A percentile compares a stretch with the other conserved stretches of the same genome.
Evolutionary conservation across 257 asterid species (phyloP).

Genomic region (Salvia splendens): DNA sequence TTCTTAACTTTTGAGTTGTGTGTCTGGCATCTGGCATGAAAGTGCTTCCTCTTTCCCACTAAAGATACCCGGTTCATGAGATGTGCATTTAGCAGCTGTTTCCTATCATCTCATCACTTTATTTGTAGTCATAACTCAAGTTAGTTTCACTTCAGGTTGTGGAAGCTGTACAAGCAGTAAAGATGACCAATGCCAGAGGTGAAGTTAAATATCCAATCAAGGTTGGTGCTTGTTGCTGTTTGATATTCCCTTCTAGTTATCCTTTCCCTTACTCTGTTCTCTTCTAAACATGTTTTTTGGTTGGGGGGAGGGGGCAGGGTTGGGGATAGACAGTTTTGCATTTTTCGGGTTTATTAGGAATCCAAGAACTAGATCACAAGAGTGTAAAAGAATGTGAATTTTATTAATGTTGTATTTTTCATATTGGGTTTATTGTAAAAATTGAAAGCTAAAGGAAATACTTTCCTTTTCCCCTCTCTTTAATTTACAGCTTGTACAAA

Average conservation of each 20-base stretch:
- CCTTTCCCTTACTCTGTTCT: neutral
- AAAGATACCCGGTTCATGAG: neutral
- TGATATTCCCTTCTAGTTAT: conserved; percentile 8
- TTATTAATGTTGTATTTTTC: neutral
- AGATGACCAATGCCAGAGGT: conserved; percentile 86
- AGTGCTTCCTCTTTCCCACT: conserved; percentile 21
- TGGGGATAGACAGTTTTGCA: neutral
- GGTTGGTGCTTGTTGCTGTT: conserved; percentile 47
- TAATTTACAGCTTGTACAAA: conserved; percentile 6
- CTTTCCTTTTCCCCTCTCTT: neutral
- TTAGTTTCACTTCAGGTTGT: conserved; percentile 50
- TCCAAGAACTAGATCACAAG: neutral
- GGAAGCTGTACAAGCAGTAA: conserved; percentile 83
- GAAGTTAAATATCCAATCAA: conserved; percentile 85
- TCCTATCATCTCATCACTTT: neutral
- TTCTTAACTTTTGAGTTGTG: neutral
- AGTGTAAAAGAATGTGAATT: neutral
- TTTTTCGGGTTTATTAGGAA: conserved; percentile 18
- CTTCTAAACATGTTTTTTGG: neutral
- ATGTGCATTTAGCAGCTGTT: conserved; percentile 11
- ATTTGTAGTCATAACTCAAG: neutral
- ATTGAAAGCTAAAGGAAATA: neutral
- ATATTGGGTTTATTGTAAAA: neutral
- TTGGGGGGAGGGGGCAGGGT: neutral
- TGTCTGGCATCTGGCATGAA: neutral